Base-by-base conservation (phyloP, 306 rosid species). In the Quercus robur region DNA sequence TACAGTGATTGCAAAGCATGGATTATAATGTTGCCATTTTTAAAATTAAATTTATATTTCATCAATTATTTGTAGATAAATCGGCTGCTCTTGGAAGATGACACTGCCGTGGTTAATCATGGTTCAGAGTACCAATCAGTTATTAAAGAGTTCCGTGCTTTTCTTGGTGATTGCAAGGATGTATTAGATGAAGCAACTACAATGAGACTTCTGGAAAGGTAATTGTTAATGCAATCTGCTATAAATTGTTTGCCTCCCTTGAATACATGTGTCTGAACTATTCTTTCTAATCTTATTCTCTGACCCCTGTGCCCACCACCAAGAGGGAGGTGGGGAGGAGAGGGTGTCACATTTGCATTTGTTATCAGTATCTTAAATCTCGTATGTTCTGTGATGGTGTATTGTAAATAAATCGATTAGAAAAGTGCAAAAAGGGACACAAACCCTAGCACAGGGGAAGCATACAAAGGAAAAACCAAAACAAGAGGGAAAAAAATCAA, bases 141-240 rank as follows among this genome's bases (percentile, higher is more conserved):
- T 84, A 95, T 90, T 67, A 82, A 28, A 79, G 99, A 95, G 86
- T 93, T 95, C 56, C 88, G 97, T 83, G 98, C 97, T 79, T 95
- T 95, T 86, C 97, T 95, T 33, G 88, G 99, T 82, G 99, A 95
- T 85, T 84, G 87, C 86, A 93, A 95, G 87, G 98, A 91, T 84
- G 98, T 87, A 49, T 87, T 95, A 92, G 99, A 95, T 83, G 98
- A 93, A 87, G 81, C 94, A 81, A 95, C 98, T 75, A 93, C 99
- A 26, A 95, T 93, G 98, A 93, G 84, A 83, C 97, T 95, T 77
- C 77, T 95, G 80, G 97, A 95, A 80, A 93, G 99, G 99, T 90
- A 82, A 76, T 72, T 64, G 19, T 76, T 63, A 78, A 84, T 64
- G 61, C 56, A 71, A 67, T 64, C 77, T 76, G 70, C 84, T 35